Evolutionary conservation across 768 basidiomycete genomes (phyloP).

Genomic region (Clitopilus hobsonii): DNA sequence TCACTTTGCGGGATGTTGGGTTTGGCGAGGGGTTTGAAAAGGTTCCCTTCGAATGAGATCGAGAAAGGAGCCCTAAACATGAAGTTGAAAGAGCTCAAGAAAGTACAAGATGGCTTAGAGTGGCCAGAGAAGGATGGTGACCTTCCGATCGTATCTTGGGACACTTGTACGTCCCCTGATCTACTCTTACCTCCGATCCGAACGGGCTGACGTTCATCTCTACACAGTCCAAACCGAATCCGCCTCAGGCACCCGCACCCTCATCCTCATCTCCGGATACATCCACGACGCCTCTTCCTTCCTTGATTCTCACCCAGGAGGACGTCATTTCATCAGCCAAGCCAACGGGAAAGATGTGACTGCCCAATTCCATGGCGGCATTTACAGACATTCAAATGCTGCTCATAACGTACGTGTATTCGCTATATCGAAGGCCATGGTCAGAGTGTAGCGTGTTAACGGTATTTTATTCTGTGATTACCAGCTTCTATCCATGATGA

Average conservation of each 20-base stretch:
- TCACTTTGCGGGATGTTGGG: slow-evolving; percentile 54
- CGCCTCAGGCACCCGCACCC: slow-evolving; percentile 54
- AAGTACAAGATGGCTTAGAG: slow-evolving; percentile 51
- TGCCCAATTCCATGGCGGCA: slow-evolving; percentile 79
- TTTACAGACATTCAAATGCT: slow-evolving; percentile 79
- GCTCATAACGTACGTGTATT: slow-evolving; percentile 61
- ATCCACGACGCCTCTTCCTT: slow-evolving; percentile 82
- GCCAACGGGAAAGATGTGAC: slow-evolving; percentile 82
- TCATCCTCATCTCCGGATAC: slow-evolving; percentile 80
- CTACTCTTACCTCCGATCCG: too few relatives aligned
- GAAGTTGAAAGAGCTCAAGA: slow-evolving; percentile 72
- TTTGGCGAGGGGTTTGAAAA: slow-evolving; percentile 75
- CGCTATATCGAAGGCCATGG: background rate
- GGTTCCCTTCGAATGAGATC: slow-evolving; percentile 88
- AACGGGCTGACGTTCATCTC: background rate
- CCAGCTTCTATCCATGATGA: slow-evolving; percentile 70
- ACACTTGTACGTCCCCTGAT: slow-evolving; percentile 54
- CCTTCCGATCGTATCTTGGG: slow-evolving; percentile 79
- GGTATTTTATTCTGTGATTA: background rate
- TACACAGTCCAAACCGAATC: slow-evolving; percentile 61
- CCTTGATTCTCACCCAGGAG: slow-evolving; percentile 77
- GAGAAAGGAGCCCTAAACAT: slow-evolving; percentile 77
- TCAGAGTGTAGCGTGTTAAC: background rate
- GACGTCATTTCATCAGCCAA: slow-evolving; percentile 48
- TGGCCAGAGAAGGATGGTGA: slow-evolving; percentile 59